Evolutionary conservation across 805 yeast species (phyloP).

Genomic region (Pichia membranifaciens): DNA sequence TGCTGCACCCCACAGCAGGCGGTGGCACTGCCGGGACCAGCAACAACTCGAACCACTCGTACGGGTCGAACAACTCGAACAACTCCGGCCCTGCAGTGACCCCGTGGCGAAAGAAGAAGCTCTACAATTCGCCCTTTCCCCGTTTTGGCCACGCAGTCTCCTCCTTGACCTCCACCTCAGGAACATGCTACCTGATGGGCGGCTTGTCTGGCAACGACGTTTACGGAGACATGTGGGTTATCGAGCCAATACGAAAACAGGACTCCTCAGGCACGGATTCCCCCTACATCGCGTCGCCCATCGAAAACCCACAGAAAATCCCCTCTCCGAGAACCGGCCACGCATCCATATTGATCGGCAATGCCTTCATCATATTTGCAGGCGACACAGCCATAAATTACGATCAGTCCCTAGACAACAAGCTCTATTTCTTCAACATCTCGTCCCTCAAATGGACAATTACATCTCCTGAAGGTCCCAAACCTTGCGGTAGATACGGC

Average conservation of each 20-base stretch:
- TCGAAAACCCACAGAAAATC: slow-evolving; percentile 68
- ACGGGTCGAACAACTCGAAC: too few species aligned
- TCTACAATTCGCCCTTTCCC: slow-evolving; percentile 82
- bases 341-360: slow-evolving; percentile 85
- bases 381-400: slow-evolving; percentile 86
- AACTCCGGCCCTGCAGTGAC: slow-evolving; percentile 21
- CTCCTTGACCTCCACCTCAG: slow-evolving; percentile 65
- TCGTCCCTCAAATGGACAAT: slow-evolving; percentile 73
- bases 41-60: too few species aligned
- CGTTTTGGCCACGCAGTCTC: slow-evolving; percentile 91
- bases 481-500: slow-evolving; percentile 92
- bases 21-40: too few species aligned
- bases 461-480: slow-evolving; percentile 64
- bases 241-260: slow-evolving; percentile 42
- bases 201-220: slow-evolving; percentile 90
- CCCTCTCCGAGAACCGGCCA: slow-evolving; percentile 98
- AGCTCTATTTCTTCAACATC: slow-evolving; percentile 78
- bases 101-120: slow-evolving; percentile 65
- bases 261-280: slow-evolving; percentile 34
- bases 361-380: slow-evolving; percentile 91
- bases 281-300: slow-evolving; percentile 41
- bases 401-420: slow-evolving; percentile 78
- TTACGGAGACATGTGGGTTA: slow-evolving; percentile 92
- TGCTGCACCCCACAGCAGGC: too few species aligned
- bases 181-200: slow-evolving; percentile 86